These are phyloP conservation scores for Microbotryum intermedium DNA, from an alignment of 1,284 basidiomycete species.

Conservation along the genomic window DNA sequence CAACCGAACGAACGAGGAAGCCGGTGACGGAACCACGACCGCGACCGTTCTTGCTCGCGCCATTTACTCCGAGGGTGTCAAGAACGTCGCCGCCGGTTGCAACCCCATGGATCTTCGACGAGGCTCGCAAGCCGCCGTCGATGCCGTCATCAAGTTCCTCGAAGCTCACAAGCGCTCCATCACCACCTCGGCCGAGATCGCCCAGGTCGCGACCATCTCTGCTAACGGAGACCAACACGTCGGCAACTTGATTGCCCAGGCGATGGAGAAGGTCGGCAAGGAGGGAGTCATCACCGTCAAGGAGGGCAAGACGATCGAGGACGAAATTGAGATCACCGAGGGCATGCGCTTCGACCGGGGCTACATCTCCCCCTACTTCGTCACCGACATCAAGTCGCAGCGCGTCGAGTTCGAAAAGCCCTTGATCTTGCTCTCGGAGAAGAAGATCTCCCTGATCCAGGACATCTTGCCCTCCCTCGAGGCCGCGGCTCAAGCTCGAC, in stretches of 20 bases:
- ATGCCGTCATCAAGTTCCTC: slow-evolving; percentile 87
- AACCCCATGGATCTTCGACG: slow-evolving; percentile 99
- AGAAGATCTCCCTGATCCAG: slow-evolving; percentile 93
- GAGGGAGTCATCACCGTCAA: slow-evolving; percentile 98
- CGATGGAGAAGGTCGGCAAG: slow-evolving; percentile 99
- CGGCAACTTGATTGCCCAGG: slow-evolving; percentile 93
- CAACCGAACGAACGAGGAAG: slow-evolving; percentile 92
- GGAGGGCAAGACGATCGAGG: slow-evolving; percentile 94
- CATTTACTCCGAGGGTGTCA: slow-evolving; percentile 97
- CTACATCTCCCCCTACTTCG: slow-evolving; percentile 97
- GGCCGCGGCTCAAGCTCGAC: slow-evolving; percentile 78
- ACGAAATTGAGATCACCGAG: slow-evolving; percentile 97
- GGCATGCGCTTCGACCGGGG: slow-evolving; percentile 99
- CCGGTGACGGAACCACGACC: slow-evolving; percentile 96
- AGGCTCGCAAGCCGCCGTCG: slow-evolving; percentile 91
- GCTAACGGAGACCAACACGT: slow-evolving; percentile 94
- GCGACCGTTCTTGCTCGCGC: slow-evolving; percentile 93
- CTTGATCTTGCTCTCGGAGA: slow-evolving; percentile 83
- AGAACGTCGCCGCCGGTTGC: slow-evolving; percentile 98
- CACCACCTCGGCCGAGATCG: slow-evolving; percentile 95
- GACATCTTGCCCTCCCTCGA: slow-evolving; percentile 94
- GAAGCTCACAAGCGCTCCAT: slow-evolving; percentile 84
- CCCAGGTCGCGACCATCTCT: slow-evolving; percentile 90
- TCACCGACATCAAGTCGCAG: slow-evolving; percentile 96
- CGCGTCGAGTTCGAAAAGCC: slow-evolving; percentile 98